Percentiles rank a stretch among this genome's conserved stretches.
Conservation (phyloP, 2,329 filamentous ascomycete species). For the Pseudonectria buxi region DNA sequence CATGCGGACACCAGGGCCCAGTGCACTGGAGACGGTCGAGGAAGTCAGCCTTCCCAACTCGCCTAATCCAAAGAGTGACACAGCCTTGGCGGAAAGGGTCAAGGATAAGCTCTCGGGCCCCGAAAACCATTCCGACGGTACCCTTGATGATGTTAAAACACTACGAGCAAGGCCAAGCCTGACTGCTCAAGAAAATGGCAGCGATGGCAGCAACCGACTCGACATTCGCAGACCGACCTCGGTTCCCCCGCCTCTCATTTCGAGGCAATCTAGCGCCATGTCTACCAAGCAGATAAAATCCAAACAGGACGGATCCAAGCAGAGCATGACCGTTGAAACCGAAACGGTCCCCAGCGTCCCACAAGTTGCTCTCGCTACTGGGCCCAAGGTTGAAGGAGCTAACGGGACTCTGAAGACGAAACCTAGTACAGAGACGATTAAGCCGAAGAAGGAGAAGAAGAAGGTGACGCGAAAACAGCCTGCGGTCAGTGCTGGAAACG, state of each 20-base stretch:
- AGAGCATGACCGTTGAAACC: slow-evolving; percentile 96
- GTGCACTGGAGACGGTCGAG: slow-evolving; percentile 81
- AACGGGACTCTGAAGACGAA: slow-evolving; percentile 76
- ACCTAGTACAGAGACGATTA: slow-evolving; percentile 90
- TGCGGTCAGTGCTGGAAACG: slow-evolving; percentile 61
- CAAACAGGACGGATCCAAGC: slow-evolving; percentile 69
- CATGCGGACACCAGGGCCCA: slow-evolving; percentile 52
- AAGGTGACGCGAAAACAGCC: slow-evolving; percentile 69
- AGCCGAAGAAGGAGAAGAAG: slow-evolving; percentile 89
- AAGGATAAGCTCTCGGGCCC: slow-evolving; percentile 41
- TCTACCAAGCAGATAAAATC: slow-evolving; percentile 62
- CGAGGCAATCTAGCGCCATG: slow-evolving; percentile 56
- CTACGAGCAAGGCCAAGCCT: slow-evolving; percentile 42
- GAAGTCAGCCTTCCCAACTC: slow-evolving; percentile 76
- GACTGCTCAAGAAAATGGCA: slow-evolving; percentile 51
- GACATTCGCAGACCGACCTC: slow-evolving; percentile 37
- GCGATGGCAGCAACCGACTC: slow-evolving; percentile 53
- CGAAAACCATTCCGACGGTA: slow-evolving; percentile 35
- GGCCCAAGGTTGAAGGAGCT: slow-evolving; percentile 55
- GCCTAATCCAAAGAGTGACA: slow-evolving; percentile 44
- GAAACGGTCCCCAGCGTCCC: slow-evolving; percentile 91
- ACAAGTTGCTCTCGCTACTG: slow-evolving; percentile 66
- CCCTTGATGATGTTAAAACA: slow-evolving; percentile 33
- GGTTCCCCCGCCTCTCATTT: slow-evolving; percentile 48
- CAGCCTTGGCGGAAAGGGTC: slow-evolving; percentile 42